Evolutionary conservation across 306 rosid genomes (phyloP).

Genomic region (Cucumis melo): DNA sequence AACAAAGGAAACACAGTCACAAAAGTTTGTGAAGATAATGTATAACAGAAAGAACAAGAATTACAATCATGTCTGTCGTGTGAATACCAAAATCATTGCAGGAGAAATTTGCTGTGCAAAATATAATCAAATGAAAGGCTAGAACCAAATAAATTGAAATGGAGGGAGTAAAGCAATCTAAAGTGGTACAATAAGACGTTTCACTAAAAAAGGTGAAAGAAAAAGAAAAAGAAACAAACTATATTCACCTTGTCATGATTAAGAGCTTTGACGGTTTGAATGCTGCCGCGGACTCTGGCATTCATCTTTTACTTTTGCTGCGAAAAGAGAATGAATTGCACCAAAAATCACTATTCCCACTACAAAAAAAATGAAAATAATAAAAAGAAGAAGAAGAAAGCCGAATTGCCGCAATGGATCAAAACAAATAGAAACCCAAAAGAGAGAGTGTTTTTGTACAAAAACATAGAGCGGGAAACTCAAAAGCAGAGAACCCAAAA

Average conservation of each 20-base stretch:
- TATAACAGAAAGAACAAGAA: neutral
- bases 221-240: neutral
- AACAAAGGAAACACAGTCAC: conserved; percentile 11
- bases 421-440: conserved; percentile 9
- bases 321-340: conserved; percentile 25
- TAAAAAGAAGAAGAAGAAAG: neutral
- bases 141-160: neutral
- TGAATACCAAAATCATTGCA: neutral
- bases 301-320: conserved; percentile 32
- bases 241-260: conserved; percentile 39
- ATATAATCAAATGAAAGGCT: neutral
- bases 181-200: neutral
- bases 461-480: conserved; percentile 60
- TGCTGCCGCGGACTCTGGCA: conserved; percentile 42
- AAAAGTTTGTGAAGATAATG: neutral
- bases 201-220: neutral
- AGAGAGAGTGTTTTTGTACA: conserved; percentile 18
- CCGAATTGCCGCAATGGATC: neutral
- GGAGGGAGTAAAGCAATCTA: conserved; percentile 12
- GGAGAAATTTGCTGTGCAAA: neutral
- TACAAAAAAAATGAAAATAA: neutral
- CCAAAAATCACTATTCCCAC: conserved; percentile 15
- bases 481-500: conserved; percentile 21
- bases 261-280: conserved; percentile 47
- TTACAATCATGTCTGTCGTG: neutral